Evolutionary conservation across 2,329 filamentous ascomycete genomes (phyloP).

Genomic region (Sporothrix globosa): DNA sequence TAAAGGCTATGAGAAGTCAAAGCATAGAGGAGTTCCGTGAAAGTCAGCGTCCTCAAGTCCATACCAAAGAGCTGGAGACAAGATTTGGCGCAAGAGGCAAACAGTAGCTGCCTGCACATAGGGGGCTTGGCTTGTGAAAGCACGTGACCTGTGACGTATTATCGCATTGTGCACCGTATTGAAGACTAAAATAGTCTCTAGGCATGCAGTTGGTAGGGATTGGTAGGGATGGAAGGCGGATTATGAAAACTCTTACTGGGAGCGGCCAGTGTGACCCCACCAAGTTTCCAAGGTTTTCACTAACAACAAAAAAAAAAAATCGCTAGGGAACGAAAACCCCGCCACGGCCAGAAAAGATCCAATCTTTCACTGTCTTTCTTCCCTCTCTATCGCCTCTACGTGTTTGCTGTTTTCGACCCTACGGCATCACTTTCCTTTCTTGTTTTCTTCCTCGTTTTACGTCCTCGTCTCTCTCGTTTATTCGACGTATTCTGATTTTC

Average conservation of each 20-base stretch:
- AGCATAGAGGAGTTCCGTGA: not conserved
- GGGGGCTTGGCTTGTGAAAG: constrained; percentile 2
- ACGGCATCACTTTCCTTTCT: constrained; percentile 28
- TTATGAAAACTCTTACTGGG: constrained; percentile 24
- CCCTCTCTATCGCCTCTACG: constrained; percentile 26
- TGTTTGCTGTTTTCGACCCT: constrained; percentile 31
- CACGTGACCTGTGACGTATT: constrained; percentile 13
- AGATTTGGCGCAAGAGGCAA: constrained; percentile 1
- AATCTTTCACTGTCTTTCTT: constrained; percentile 27
- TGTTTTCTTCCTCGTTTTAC: not conserved
- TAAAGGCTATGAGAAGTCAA: not conserved
- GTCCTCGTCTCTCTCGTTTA: not conserved
- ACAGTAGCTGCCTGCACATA: no score
- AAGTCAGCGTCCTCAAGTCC: not conserved
- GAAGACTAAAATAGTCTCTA: not conserved
- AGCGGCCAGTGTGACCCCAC: constrained; percentile 30
- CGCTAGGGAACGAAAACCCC: constrained; percentile 28
- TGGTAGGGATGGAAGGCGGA: constrained; percentile 21
- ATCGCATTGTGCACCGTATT: not conserved
- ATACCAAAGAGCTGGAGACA: not conserved
- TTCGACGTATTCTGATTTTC: not conserved
- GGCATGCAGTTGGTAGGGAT: constrained; percentile 13
- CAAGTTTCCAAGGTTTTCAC: constrained; percentile 27
- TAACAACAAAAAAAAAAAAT: constrained; percentile 32
- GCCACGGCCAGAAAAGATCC: constrained; percentile 28